phyloP scores from a whole-genome alignment of 2,329 filamentous ascomycete genomes.

The Coniella vitis region DNA sequence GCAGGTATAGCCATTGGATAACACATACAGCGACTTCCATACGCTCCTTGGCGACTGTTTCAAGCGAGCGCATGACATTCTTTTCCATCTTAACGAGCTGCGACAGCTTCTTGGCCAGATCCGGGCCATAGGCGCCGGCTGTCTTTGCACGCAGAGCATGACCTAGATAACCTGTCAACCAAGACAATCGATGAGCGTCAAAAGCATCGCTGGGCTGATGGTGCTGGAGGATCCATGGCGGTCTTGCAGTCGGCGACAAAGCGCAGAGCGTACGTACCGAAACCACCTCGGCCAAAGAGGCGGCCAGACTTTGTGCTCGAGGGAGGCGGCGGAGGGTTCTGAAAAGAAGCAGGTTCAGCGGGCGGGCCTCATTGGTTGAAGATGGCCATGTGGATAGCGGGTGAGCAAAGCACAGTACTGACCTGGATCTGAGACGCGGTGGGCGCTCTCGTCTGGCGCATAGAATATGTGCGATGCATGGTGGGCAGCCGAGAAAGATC shows the following conservation, averaged over 20 bases:
- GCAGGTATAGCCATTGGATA: not conserved
- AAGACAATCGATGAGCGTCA: not conserved
- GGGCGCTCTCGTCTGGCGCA: slow-evolving; percentile 94
- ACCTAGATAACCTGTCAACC: slow-evolving; percentile 32
- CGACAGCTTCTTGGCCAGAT: slow-evolving; percentile 94
- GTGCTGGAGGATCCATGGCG: not conserved
- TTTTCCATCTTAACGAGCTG: slow-evolving; percentile 99
- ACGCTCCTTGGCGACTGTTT: slow-evolving; percentile 87
- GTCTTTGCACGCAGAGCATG: slow-evolving; percentile 67
- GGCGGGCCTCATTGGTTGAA: too few relatives aligned
- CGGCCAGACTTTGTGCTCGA: slow-evolving; percentile 88
- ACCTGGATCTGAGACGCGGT: slow-evolving; percentile 75
- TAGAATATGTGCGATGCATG: slow-evolving; percentile 99
- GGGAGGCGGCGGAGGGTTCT: slow-evolving; percentile 88
- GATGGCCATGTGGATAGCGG: too few relatives aligned
- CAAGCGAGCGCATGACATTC: slow-evolving; percentile 98
- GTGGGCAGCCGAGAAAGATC: slow-evolving; percentile 20
- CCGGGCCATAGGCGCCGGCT: slow-evolving; percentile 71
- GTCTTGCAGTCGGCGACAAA: not conserved
- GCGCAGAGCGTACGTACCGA: slow-evolving; percentile 56
- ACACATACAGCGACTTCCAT: slow-evolving; percentile 91
- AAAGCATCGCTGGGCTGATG: not conserved
- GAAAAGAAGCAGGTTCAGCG: slow-evolving; percentile 19
- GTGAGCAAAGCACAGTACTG: slow-evolving; percentile 17
- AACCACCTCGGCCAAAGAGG: slow-evolving; percentile 77